Evolutionary conservation across 179 eudicot species (phyloP).

Genomic region (Pouteria campechiana): DNA sequence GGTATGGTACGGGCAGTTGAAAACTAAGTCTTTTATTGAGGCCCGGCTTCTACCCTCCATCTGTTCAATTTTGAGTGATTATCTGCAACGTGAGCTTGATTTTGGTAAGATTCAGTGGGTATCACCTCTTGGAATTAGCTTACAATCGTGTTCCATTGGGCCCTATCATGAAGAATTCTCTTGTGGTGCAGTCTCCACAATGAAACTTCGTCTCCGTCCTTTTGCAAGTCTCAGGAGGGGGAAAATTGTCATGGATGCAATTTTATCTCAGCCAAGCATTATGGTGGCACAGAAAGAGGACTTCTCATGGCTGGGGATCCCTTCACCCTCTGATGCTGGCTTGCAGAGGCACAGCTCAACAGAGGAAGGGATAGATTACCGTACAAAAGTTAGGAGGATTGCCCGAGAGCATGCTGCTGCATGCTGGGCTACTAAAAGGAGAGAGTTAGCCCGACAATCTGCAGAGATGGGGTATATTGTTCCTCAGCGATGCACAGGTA

Average conservation of each 20-base stretch:
- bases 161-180: constrained; percentile 87
- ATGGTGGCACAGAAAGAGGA: constrained; percentile 82
- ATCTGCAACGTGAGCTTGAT: constrained; percentile 72
- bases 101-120: constrained; percentile 80
- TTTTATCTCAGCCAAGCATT: constrained; percentile 69
- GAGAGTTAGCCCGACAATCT: constrained; percentile 55
- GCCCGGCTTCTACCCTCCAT: constrained; percentile 74
- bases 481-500: constrained; percentile 23
- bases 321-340: constrained; percentile 48
- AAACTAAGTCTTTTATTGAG: constrained; percentile 70
- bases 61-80: constrained; percentile 62
- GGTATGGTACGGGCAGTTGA: constrained; percentile 79
- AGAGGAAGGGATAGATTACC: constrained; percentile 88
- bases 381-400: constrained; percentile 75
- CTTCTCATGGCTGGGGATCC: constrained; percentile 90
- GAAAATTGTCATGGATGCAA: constrained; percentile 84
- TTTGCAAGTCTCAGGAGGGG: constrained; percentile 83
- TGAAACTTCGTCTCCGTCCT: constrained; percentile 71
- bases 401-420: constrained; percentile 70
- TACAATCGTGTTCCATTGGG: constrained; percentile 87
- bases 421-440: constrained; percentile 60
- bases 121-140: constrained; percentile 84
- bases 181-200: constrained; percentile 79
- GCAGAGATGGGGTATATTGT: constrained; percentile 59
- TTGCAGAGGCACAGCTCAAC: constrained; percentile 59